These are phyloP conservation scores for Termitomyces eurrhizus DNA, from an alignment of 768 basidiomycete genomes.

Conservation along the genomic window DNA sequence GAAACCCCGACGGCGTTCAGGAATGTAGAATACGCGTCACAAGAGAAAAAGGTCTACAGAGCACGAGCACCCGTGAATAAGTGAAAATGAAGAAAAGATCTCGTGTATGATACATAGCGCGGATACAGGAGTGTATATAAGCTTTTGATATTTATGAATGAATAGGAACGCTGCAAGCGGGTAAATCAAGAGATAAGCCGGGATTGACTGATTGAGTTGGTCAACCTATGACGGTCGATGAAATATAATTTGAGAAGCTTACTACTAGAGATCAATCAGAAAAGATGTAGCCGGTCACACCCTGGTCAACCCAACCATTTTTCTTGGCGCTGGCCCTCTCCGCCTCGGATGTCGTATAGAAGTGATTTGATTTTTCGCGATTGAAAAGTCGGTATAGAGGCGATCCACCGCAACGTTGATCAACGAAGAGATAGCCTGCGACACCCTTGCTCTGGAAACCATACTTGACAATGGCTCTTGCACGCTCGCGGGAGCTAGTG, in stretches of 20 bases:
- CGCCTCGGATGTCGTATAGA: slow-evolving; percentile 8
- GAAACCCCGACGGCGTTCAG: not conserved
- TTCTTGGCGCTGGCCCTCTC: slow-evolving; percentile 6
- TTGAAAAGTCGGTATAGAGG: slow-evolving; percentile 15
- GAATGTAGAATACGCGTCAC: not conserved
- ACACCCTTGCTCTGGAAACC: slow-evolving; percentile 8
- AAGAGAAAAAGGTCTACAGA: not conserved
- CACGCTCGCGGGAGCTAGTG: slow-evolving; percentile 8
- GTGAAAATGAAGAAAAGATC: no score
- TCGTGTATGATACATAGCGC: not conserved
- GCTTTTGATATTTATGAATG: not conserved
- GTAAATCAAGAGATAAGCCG: no score
- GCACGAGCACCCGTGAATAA: not conserved
- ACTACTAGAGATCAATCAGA: not conserved
- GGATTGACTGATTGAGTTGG: not conserved
- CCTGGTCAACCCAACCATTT: slow-evolving; percentile 11
- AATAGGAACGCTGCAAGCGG: no score
- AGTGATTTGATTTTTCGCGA: slow-evolving; percentile 5
- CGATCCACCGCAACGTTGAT: slow-evolving; percentile 7
- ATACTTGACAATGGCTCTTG: not conserved
- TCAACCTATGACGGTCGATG: not conserved
- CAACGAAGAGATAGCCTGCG: slow-evolving; percentile 7
- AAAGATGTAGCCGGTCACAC: slow-evolving; percentile 10
- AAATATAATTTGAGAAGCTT: no score
- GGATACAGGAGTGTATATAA: not conserved